A percentile compares a stretch with the other conserved stretches of the same genome.
These are phyloP conservation scores for Debaryomyces psychrophilus DNA, from an alignment of 1,139 yeast genomes.

Conservation along the genomic window DNA sequence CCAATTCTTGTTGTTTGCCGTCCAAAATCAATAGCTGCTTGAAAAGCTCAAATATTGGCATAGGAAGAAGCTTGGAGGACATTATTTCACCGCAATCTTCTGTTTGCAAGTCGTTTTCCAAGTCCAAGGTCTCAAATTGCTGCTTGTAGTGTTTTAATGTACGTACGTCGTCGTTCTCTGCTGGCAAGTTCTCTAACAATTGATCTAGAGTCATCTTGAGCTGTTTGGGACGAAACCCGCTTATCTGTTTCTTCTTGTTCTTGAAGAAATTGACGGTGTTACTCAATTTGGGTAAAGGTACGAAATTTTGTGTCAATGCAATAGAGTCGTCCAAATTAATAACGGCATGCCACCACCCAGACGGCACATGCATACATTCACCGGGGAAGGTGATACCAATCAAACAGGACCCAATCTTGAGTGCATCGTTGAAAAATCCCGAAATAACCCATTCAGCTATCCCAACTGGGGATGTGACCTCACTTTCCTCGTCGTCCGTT, in stretches of 20 bases:
- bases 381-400: constrained; percentile 81
- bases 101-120: constrained; percentile 27
- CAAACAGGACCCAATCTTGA: constrained; percentile 51
- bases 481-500: constrained; percentile 76
- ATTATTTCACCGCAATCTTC: constrained; percentile 51
- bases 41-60: constrained; percentile 65
- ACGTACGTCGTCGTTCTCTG: constrained; percentile 16
- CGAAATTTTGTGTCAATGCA: constrained; percentile 86
- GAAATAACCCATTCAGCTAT: constrained; percentile 88
- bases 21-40: constrained; percentile 42
- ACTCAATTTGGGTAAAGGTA: constrained; percentile 62
- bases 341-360: constrained; percentile 97
- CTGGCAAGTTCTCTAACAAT: constrained; percentile 20
- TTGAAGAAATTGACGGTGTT: constrained; percentile 69
- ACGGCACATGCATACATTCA: constrained; percentile 85
- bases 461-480: constrained; percentile 89
- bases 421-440: constrained; percentile 72
- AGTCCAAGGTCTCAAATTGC: constrained; percentile 21
- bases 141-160: constrained; percentile 23
- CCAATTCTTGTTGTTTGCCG: constrained; percentile 36
- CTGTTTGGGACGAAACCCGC: constrained; percentile 71
- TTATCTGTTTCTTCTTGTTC: constrained; percentile 67
- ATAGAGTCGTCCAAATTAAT: constrained; percentile 78
- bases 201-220: constrained; percentile 43
- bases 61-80: constrained; percentile 34